phyloP scores from a whole-genome alignment of 768 basidiomycete species.

The Lentinula raphanica region DNA sequence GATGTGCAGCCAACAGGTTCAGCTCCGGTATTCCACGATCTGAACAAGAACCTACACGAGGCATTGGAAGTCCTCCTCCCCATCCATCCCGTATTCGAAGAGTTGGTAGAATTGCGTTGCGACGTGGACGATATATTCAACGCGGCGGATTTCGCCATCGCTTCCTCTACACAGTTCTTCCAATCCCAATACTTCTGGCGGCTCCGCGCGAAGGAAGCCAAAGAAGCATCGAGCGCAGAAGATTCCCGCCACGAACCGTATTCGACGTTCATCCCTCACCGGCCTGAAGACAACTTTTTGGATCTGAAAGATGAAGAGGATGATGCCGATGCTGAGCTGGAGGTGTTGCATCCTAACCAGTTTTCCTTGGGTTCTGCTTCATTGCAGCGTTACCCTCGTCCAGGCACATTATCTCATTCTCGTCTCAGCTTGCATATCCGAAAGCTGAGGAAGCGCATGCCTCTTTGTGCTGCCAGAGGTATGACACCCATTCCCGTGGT shows the following conservation, averaged over 20 bases:
- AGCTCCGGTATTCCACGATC: neutral
- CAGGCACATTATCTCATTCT: neutral
- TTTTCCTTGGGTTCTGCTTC: neutral
- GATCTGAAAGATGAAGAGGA: neutral
- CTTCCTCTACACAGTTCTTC: neutral
- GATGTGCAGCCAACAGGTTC: neutral
- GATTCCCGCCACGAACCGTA: neutral
- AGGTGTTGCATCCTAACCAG: neutral
- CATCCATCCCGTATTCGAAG: neutral
- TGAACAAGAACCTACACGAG: slow-evolving; percentile 1
- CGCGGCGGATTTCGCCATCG: slow-evolving; percentile 1
- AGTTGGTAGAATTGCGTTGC: neutral
- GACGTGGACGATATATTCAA: slow-evolving; percentile 5
- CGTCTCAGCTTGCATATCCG: neutral
- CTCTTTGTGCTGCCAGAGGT: neutral
- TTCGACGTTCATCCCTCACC: neutral
- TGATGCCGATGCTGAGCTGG: neutral
- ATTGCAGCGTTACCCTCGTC: neutral
- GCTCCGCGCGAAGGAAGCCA: neutral
- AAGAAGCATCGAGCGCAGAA: no score
- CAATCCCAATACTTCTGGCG: slow-evolving; percentile 2
- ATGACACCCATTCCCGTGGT: slow-evolving; percentile 1
- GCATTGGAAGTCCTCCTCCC: slow-evolving; percentile 1
- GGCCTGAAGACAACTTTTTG: neutral
- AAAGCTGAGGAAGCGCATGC: neutral